A percentile compares a stretch with the other conserved stretches of the same genome.
Conservation (phyloP, 2,329 filamentous ascomycete genomes). For the Dendryphion nanum region DNA sequence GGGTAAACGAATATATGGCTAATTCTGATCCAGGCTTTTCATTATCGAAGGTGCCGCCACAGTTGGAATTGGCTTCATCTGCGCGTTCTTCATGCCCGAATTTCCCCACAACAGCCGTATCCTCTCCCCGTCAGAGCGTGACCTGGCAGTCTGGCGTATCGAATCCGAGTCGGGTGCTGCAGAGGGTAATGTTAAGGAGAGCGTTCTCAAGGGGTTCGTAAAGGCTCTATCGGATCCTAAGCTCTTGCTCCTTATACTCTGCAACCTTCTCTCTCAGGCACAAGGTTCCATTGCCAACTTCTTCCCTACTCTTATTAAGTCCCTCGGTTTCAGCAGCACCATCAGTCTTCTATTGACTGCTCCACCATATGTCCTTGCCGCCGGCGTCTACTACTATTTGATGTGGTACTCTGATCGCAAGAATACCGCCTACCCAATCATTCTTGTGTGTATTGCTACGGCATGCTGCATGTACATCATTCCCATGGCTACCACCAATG, state of each 20-base stretch:
- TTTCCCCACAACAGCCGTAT: slow-evolving; percentile 9
- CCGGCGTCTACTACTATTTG: slow-evolving; percentile 46
- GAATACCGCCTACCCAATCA: slow-evolving; percentile 42
- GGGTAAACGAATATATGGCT: not conserved
- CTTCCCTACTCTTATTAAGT: slow-evolving; percentile 54
- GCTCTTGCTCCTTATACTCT: slow-evolving; percentile 51
- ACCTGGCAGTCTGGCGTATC: slow-evolving; percentile 19
- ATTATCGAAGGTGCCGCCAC: slow-evolving; percentile 17
- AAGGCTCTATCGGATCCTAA: slow-evolving; percentile 59
- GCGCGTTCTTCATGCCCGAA: slow-evolving; percentile 19
- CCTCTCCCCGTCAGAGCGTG: slow-evolving; percentile 10
- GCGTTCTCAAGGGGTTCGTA: slow-evolving; percentile 46
- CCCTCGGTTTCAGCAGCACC: slow-evolving; percentile 54
- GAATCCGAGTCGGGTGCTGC: slow-evolving; percentile 17
- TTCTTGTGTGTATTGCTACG: slow-evolving; percentile 39
- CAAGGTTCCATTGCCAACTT: slow-evolving; percentile 59
- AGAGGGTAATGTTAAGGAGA: slow-evolving; percentile 34
- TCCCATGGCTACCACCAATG: slow-evolving; percentile 28
- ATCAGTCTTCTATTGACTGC: slow-evolving; percentile 56
- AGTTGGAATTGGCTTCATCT: slow-evolving; percentile 16
- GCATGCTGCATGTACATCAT: slow-evolving; percentile 36
- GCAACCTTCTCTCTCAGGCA: slow-evolving; percentile 58
- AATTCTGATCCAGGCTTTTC: slow-evolving; percentile 11
- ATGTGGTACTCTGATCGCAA: slow-evolving; percentile 46
- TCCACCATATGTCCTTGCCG: slow-evolving; percentile 56